Conservation (phyloP, 2,329 filamentous ascomycete species). For the Zymoseptoria crescenta region DNA sequence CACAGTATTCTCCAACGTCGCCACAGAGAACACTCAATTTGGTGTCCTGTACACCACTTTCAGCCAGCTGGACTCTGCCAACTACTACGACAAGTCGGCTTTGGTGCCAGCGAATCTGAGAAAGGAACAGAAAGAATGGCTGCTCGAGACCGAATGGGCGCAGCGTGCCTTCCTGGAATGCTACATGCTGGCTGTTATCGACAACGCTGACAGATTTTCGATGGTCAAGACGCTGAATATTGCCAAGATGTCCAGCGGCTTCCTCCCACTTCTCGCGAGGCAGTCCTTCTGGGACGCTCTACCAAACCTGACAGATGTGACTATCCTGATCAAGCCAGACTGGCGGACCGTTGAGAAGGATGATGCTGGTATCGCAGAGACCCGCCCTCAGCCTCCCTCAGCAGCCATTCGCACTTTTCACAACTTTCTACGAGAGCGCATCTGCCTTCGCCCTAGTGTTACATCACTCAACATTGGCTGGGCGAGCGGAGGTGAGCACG, state of each 20-base stretch:
- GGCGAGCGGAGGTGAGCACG: constrained; percentile 60
- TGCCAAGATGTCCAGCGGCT: constrained; percentile 55
- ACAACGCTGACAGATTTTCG: constrained; percentile 49
- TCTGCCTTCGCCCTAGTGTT: constrained; percentile 45
- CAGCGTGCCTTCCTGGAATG: constrained; percentile 61
- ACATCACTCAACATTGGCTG: constrained; percentile 58
- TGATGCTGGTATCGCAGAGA: constrained; percentile 45
- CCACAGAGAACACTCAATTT: not conserved
- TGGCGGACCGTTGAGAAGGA: constrained; percentile 54
- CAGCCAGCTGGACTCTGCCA: constrained; percentile 18
- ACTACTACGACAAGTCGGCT: constrained; percentile 20
- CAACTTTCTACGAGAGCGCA: constrained; percentile 32
- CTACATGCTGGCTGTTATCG: constrained; percentile 57
- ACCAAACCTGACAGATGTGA: constrained; percentile 47
- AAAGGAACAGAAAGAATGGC: constrained; percentile 58
- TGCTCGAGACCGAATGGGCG: constrained; percentile 61
- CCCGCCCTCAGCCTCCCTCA: constrained; percentile 44
- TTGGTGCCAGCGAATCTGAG: constrained; percentile 52
- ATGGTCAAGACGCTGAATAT: constrained; percentile 54
- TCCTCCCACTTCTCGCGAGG: constrained; percentile 49
- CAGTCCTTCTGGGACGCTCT: constrained; percentile 56
- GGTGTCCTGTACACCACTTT: constrained; percentile 31
- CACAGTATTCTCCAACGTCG: not conserved
- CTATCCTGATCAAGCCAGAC: constrained; percentile 56
- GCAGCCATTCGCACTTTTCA: constrained; percentile 46